phyloP scores from a whole-genome alignment of 345 rosid species.

The Kernera saxatilis region DNA sequence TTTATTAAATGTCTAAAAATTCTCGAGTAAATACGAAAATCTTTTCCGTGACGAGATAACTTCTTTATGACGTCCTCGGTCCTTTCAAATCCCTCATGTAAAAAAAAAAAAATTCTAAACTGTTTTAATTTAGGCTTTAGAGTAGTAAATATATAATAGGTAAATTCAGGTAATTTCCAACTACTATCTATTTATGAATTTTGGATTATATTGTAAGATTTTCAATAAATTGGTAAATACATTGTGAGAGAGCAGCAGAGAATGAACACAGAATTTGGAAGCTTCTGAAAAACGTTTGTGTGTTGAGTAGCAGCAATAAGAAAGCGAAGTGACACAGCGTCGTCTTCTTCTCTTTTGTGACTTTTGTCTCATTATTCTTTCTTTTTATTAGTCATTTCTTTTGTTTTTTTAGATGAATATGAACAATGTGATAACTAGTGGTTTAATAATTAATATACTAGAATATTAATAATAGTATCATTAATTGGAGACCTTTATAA shows the following conservation, averaged over 20 bases:
- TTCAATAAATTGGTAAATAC: neutral
- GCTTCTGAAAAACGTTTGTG: slow-evolving; percentile 17
- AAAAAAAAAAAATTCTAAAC: neutral
- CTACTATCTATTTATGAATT: neutral
- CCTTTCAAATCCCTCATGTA: neutral
- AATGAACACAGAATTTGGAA: slow-evolving; percentile 23
- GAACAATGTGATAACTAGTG: neutral
- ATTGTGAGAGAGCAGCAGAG: slow-evolving; percentile 2
- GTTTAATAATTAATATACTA: too few species aligned
- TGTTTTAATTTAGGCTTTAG: neutral
- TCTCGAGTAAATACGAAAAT: slow-evolving; percentile 6
- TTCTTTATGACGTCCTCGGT: slow-evolving; percentile 17
- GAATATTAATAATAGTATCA: neutral
- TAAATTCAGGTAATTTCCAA: neutral
- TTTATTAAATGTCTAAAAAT: neutral
- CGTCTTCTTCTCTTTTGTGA: slow-evolving; percentile 22
- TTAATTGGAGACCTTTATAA: neutral
- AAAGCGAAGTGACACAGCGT: slow-evolving; percentile 24
- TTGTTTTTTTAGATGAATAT: neutral
- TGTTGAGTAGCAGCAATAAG: slow-evolving; percentile 8
- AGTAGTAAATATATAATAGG: too few species aligned
- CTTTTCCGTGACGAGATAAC: slow-evolving; percentile 15
- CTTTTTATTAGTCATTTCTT: neutral
- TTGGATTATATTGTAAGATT: neutral
- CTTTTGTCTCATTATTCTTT: slow-evolving; percentile 16